Percentiles rank a stretch among this genome's conserved stretches.
These are phyloP conservation scores for Periconia sp. DNA, from an alignment of 2,329 filamentous ascomycete genomes.

Conservation along the genomic window DNA sequence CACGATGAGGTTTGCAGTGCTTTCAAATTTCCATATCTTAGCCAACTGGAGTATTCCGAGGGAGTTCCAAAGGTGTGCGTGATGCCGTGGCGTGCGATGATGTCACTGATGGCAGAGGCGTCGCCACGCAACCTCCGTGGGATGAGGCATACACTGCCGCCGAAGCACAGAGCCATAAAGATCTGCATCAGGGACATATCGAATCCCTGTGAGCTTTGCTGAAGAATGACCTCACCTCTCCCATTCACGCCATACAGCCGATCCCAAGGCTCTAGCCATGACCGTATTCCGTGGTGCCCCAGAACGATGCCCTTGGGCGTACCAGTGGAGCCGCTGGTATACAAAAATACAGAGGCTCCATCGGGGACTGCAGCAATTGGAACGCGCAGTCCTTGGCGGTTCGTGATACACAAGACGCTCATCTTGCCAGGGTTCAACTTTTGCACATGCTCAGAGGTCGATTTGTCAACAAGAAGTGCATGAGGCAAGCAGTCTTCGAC, in stretches of 20 bases:
- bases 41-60: conserved; percentile 44
- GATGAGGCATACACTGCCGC: conserved; percentile 46
- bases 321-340: conserved; percentile 16
- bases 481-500: no score
- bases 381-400: no score
- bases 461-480: no score
- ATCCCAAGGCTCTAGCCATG: background rate
- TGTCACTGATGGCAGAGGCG: conserved; percentile 36
- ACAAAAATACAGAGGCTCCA: conserved; percentile 3
- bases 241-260: no score
- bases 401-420: no score
- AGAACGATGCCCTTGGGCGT: conserved; percentile 13
- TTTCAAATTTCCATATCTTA: conserved; percentile 18
- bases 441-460: no score
- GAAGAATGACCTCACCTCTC: conserved; percentile 57
- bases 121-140: conserved; percentile 37
- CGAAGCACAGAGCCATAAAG: conserved; percentile 47
- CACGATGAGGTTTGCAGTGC: conserved; percentile 26
- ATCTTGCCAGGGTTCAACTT: no score
- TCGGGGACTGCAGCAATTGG: background rate
- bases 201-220: conserved; percentile 49
- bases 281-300: background rate
- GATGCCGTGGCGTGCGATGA: conserved; percentile 43
- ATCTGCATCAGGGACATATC: conserved; percentile 50
- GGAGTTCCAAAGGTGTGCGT: conserved; percentile 48